A percentile compares a stretch with the other conserved stretches of the same genome.
phyloP scores from a whole-genome alignment of 257 asterid species.

The Salvia rosmarinus region DNA sequence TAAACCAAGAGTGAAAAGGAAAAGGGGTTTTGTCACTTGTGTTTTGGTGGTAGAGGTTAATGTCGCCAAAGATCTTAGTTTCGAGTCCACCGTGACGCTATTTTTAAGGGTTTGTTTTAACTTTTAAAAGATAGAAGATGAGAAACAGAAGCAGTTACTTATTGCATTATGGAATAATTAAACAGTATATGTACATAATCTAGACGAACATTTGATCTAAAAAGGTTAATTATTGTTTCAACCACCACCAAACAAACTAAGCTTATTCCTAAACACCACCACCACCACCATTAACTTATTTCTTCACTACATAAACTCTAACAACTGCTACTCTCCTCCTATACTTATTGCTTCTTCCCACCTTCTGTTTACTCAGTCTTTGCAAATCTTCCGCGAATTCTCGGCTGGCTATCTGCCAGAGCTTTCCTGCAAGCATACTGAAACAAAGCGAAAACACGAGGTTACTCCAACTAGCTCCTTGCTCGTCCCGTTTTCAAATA shows the following conservation, averaged over 20 bases:
- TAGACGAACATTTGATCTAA: slow-evolving; percentile 38
- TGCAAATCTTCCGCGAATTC: slow-evolving; percentile 93
- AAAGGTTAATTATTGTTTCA: slow-evolving; percentile 36
- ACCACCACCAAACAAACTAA: slow-evolving; percentile 33
- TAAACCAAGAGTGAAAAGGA: too few species aligned
- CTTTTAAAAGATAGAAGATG: neutral
- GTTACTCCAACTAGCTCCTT: neutral
- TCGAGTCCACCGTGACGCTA: too few species aligned
- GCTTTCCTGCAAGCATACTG: slow-evolving; percentile 99
- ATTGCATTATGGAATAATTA: slow-evolving; percentile 23
- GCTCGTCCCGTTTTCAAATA: neutral
- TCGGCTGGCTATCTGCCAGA: slow-evolving; percentile 91
- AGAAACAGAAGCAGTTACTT: slow-evolving; percentile 30
- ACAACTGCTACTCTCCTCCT: slow-evolving; percentile 23
- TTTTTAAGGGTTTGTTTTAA: too few species aligned
- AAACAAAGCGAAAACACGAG: neutral
- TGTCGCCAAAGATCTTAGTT: too few species aligned
- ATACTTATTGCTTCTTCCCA: slow-evolving; percentile 46
- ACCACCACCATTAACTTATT: slow-evolving; percentile 10
- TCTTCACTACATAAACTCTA: slow-evolving; percentile 18
- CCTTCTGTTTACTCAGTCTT: slow-evolving; percentile 61
- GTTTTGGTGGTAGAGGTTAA: too few species aligned
- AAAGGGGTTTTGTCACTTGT: too few species aligned
- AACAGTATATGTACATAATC: slow-evolving; percentile 37
- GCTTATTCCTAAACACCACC: slow-evolving; percentile 40